phyloP scores from a whole-genome alignment of 2,329 filamentous ascomycete species.

The Colletotrichum godetiae region DNA sequence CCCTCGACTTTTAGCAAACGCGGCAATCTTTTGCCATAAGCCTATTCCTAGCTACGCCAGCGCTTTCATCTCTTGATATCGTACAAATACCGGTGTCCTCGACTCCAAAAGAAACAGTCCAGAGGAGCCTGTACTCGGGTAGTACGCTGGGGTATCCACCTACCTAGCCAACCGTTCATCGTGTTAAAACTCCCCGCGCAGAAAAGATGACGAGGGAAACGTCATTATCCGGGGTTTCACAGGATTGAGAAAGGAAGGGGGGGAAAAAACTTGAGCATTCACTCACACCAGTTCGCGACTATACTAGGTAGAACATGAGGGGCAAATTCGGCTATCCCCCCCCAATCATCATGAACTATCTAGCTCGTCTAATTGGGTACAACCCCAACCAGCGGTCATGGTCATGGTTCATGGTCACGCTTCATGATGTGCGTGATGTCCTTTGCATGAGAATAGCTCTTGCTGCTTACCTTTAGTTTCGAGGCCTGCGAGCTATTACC shows the following conservation, averaged over 20 bases:
- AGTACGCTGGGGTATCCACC: background rate
- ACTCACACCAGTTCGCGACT: background rate
- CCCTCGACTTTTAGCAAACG: no score
- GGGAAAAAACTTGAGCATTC: background rate
- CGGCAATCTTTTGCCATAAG: background rate
- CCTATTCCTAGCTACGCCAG: no score
- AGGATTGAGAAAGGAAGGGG: background rate
- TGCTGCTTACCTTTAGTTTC: background rate
- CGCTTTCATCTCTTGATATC: background rate
- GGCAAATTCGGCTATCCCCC: background rate
- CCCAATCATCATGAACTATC: background rate
- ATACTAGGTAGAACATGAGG: conserved; percentile 1
- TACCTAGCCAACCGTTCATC: background rate
- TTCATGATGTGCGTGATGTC: background rate
- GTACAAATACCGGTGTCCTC: background rate
- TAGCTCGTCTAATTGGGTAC: background rate
- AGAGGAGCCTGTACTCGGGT: background rate
- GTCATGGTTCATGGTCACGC: background rate
- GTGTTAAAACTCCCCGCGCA: background rate
- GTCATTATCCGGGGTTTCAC: conserved; percentile 17
- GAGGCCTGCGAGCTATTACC: background rate
- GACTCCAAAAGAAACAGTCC: no score
- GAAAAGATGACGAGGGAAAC: conserved; percentile 5
- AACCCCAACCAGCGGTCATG: background rate
- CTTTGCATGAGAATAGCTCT: background rate